Evolutionary conservation across 352 stramenopile species (phyloP).

Genomic region (Elongisporangium anandrum): DNA sequence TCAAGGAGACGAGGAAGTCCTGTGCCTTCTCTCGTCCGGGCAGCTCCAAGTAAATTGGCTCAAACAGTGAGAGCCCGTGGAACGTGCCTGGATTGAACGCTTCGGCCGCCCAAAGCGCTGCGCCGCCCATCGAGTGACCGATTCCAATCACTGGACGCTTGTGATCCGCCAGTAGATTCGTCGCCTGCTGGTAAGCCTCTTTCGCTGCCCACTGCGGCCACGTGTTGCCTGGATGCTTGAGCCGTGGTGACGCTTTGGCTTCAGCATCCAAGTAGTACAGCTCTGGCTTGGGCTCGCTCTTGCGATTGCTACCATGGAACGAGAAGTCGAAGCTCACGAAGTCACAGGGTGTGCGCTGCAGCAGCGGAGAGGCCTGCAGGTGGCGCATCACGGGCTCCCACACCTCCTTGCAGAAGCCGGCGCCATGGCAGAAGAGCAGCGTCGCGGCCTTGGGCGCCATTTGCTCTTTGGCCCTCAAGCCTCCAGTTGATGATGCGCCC

Average conservation of each 20-base stretch:
- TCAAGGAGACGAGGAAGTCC: slow-evolving; percentile 24
- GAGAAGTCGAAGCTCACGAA: slow-evolving; percentile 27
- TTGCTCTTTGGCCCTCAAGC: no score
- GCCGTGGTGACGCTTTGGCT: slow-evolving; percentile 8
- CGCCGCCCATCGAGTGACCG: slow-evolving; percentile 41
- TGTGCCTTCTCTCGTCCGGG: slow-evolving; percentile 1
- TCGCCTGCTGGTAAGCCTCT: slow-evolving; percentile 3
- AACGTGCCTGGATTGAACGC: slow-evolving; percentile 31
- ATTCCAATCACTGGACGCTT: slow-evolving; percentile 38
- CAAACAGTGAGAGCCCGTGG: slow-evolving; percentile 38
- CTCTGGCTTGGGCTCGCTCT: slow-evolving; percentile 14
- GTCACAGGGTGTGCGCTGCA: slow-evolving; percentile 6
- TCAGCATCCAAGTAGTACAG: slow-evolving; percentile 1
- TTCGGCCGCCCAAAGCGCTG: slow-evolving; percentile 26
- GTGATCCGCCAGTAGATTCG: slow-evolving; percentile 6
- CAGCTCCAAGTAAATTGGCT: slow-evolving; percentile 25
- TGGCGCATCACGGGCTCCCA: slow-evolving; percentile 28
- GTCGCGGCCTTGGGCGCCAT: slow-evolving; percentile 17
- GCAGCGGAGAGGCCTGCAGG: slow-evolving; percentile 15
- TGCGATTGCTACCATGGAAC: slow-evolving; percentile 33
- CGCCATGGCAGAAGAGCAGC: slow-evolving; percentile 31
- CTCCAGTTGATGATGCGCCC: not conserved
- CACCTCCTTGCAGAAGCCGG: slow-evolving; percentile 34
- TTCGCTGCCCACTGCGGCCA: slow-evolving; percentile 9
- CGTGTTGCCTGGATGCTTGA: slow-evolving; percentile 35